A percentile compares a stretch with the other conserved stretches of the same genome.
Evolutionary conservation across 768 basidiomycete species (phyloP).

Genomic region (Dioszegia crocea): DNA sequence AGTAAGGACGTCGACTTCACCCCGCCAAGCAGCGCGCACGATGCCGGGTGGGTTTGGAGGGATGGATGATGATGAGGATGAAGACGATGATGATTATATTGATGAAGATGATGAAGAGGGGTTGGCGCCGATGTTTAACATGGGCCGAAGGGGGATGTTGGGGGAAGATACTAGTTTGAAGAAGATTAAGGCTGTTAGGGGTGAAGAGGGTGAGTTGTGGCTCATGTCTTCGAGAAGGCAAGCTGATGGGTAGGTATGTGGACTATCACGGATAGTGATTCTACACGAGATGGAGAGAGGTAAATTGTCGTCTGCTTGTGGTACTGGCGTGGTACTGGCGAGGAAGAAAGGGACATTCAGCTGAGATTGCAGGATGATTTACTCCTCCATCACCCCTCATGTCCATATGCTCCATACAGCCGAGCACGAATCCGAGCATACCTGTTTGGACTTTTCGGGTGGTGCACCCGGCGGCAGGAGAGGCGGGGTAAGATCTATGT

Average conservation of each 20-base stretch:
- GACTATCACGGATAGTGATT: conserved; percentile 93
- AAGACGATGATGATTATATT: conserved; percentile 55
- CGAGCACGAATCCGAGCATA: conserved; percentile 44
- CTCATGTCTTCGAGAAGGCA: background rate
- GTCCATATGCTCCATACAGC: conserved; percentile 46
- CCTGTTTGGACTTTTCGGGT: conserved; percentile 37
- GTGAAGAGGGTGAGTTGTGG: conserved; percentile 56
- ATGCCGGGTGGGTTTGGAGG: conserved; percentile 8
- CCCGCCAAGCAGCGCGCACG: conserved; percentile 4
- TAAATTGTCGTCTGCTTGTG: conserved; percentile 4
- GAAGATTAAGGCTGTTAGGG: conserved; percentile 61
- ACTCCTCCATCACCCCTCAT: conserved; percentile 67
- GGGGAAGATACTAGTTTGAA: conserved; percentile 47
- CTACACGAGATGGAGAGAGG: conserved; percentile 72
- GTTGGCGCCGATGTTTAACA: conserved; percentile 47
- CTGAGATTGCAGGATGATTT: conserved; percentile 96
- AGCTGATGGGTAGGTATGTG: conserved; percentile 53
- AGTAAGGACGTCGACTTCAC: conserved; percentile 13
- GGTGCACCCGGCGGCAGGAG: background rate
- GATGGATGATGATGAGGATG: conserved; percentile 23
- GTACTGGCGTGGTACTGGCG: no score
- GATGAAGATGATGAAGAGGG: conserved; percentile 54
- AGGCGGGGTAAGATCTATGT: conserved; percentile 7
- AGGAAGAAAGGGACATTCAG: no score
- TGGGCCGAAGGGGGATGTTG: conserved; percentile 18